Percentiles rank a stretch among this genome's conserved stretches.
Conservation (phyloP, 2,329 filamentous ascomycete genomes). For the Cladosporium sp. region DNA sequence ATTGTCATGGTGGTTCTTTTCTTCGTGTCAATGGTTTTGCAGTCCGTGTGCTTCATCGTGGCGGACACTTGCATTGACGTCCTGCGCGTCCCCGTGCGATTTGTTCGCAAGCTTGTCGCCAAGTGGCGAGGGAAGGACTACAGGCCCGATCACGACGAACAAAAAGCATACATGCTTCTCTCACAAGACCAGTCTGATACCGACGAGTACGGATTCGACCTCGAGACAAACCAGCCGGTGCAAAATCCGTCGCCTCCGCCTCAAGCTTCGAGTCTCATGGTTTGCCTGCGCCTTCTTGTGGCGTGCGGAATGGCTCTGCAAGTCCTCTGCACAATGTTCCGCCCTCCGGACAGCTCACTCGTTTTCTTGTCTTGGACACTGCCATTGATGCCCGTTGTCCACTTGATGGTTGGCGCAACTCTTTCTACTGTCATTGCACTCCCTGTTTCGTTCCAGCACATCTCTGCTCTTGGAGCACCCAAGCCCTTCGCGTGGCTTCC, state of each 20-base stretch:
- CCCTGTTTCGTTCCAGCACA: constrained; percentile 14
- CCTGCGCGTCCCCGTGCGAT: constrained; percentile 1
- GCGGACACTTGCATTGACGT: constrained; percentile 14
- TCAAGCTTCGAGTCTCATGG: constrained; percentile 4
- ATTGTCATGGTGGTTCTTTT: constrained; percentile 17
- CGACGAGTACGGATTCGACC: constrained; percentile 15
- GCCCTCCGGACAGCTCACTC: constrained; percentile 15
- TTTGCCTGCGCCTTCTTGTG: constrained; percentile 6
- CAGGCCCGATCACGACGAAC: constrained; percentile 1
- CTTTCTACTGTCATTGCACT: constrained; percentile 15
- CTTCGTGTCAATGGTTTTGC: constrained; percentile 11
- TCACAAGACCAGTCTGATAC: constrained; percentile 14
- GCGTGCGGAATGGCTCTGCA: constrained; percentile 13
- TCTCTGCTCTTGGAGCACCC: constrained; percentile 5
- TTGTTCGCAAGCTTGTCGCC: neutral
- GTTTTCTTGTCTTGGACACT: constrained; percentile 15
- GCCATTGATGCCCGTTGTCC: constrained; percentile 15
- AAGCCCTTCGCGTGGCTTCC: constrained; percentile 12
- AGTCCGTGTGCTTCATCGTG: constrained; percentile 10
- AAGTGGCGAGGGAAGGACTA: constrained; percentile 17
- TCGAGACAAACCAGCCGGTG: constrained; percentile 9
- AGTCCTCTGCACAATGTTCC: constrained; percentile 18
- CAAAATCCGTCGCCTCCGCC: neutral
- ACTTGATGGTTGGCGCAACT: constrained; percentile 16
- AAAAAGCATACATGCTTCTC: constrained; percentile 12